Evolutionary conservation across 2,329 filamentous ascomycete species (phyloP).

Genomic region (Aspergillus fischeri): DNA sequence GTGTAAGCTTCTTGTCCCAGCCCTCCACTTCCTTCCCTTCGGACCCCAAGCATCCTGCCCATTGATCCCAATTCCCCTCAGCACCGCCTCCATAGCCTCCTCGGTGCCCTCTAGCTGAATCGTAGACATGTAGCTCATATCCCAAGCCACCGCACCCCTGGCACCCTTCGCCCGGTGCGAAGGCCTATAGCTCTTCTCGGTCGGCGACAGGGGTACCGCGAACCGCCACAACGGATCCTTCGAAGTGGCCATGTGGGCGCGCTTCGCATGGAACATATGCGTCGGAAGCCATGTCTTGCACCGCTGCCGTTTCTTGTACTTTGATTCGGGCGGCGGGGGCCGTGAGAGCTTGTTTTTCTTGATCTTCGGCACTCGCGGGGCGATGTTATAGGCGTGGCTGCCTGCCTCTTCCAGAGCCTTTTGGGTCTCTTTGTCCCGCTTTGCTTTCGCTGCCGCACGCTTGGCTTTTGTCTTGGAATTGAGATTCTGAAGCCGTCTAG

Average conservation of each 20-base stretch:
- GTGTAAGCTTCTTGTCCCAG: constrained; percentile 55
- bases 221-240: constrained; percentile 85
- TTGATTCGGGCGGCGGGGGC: constrained; percentile 58
- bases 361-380: constrained; percentile 57
- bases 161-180: constrained; percentile 75
- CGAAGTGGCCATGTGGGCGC: constrained; percentile 80
- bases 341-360: constrained; percentile 66
- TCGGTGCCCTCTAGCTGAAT: constrained; percentile 69
- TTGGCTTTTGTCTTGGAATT: constrained; percentile 43
- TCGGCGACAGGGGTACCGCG: constrained; percentile 76
- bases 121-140: constrained; percentile 90
- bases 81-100: constrained; percentile 59
- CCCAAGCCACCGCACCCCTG: constrained; percentile 80
- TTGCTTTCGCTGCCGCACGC: constrained; percentile 42
- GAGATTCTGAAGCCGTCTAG: constrained; percentile 64
- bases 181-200: constrained; percentile 82
- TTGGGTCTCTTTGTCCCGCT: constrained; percentile 29
- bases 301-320: constrained; percentile 78
- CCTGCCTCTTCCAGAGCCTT: constrained; percentile 20
- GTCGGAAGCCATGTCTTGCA: constrained; percentile 94
- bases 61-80: constrained; percentile 62
- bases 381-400: constrained; percentile 32
- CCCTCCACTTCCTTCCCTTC: constrained; percentile 67
- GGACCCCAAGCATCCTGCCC: constrained; percentile 58
- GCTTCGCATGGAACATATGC: constrained; percentile 88